Evolutionary conservation across 2,329 filamentous ascomycete species (phyloP).

Genomic region (Alternaria ventricosa): DNA sequence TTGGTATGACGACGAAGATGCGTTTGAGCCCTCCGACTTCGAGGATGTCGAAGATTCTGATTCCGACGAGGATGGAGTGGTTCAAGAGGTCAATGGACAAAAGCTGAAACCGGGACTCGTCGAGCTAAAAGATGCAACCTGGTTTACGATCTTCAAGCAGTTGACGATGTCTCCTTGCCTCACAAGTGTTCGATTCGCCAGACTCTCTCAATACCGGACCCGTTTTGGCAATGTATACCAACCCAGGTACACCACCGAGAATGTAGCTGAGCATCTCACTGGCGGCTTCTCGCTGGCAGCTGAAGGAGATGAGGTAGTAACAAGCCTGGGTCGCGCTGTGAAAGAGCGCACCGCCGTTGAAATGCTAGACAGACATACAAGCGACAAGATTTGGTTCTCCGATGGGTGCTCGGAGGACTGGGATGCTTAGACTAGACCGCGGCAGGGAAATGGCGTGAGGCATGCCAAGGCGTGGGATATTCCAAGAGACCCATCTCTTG

Average conservation of each 20-base stretch:
- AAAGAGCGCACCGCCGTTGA: background rate
- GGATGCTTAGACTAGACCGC: background rate
- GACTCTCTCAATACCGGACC: background rate
- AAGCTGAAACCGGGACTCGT: background rate
- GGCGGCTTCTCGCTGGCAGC: background rate
- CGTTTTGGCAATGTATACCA: background rate
- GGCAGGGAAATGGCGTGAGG: background rate
- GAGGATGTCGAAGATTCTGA: background rate
- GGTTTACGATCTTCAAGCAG: background rate
- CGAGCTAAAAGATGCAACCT: background rate
- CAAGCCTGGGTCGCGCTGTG: background rate
- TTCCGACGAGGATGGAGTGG: background rate
- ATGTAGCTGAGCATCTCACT: background rate
- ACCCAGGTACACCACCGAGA: background rate
- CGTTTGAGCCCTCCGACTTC: background rate
- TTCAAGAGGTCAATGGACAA: background rate
- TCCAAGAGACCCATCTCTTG: background rate
- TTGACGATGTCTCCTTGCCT: background rate
- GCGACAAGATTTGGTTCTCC: background rate
- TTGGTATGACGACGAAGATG: background rate
- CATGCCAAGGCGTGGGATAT: constrained; percentile 6
- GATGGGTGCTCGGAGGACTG: background rate
- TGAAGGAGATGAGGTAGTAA: background rate
- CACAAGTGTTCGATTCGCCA: background rate
- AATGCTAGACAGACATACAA: background rate